Conservation (phyloP, 176 grass and related monocot genomes). For the barley (Hordeum vulgare) region DNA sequence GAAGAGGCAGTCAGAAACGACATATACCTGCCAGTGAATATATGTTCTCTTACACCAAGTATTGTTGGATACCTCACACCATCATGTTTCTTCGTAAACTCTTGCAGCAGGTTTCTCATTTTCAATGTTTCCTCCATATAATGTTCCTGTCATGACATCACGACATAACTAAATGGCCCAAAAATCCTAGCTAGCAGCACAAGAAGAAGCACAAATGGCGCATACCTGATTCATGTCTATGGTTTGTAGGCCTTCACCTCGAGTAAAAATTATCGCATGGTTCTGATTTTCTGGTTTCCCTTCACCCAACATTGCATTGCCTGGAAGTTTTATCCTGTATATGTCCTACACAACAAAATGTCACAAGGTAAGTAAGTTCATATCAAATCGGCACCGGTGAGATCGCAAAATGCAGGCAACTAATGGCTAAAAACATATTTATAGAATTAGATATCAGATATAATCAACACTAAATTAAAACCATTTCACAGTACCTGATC, state of each 20-base stretch:
- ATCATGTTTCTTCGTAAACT: slow-evolving; percentile 90
- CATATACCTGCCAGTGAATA: slow-evolving; percentile 84
- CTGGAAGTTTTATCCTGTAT: slow-evolving; percentile 95
- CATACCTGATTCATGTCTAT: slow-evolving; percentile 99
- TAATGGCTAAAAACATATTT: not conserved
- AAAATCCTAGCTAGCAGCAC: not conserved
- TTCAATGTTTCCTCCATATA: slow-evolving; percentile 97
- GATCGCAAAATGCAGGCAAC: not conserved
- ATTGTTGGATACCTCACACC: slow-evolving; percentile 91
- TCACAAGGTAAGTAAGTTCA: slow-evolving; percentile 4
- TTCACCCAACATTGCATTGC: slow-evolving; percentile 85
- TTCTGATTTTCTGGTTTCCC: slow-evolving; percentile 99
- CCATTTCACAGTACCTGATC: slow-evolving; percentile 60
- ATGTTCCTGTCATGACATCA: slow-evolving; percentile 54
- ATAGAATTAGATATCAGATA: not conserved
- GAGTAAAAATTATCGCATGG: slow-evolving; percentile 96
- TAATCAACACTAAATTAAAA: slow-evolving; percentile 1
- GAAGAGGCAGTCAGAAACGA: not conserved
- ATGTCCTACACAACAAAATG: slow-evolving; percentile 56
- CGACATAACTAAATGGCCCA: not conserved
- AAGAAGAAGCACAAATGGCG: not conserved
- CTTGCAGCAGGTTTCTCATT: slow-evolving; percentile 98
- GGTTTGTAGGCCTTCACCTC: slow-evolving; percentile 90
- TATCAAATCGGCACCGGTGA: not conserved
- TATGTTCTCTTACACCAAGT: slow-evolving; percentile 96